Evolutionary conservation across 2,329 filamentous ascomycete genomes (phyloP).

Genomic region (Macroventuria anomochaeta): DNA sequence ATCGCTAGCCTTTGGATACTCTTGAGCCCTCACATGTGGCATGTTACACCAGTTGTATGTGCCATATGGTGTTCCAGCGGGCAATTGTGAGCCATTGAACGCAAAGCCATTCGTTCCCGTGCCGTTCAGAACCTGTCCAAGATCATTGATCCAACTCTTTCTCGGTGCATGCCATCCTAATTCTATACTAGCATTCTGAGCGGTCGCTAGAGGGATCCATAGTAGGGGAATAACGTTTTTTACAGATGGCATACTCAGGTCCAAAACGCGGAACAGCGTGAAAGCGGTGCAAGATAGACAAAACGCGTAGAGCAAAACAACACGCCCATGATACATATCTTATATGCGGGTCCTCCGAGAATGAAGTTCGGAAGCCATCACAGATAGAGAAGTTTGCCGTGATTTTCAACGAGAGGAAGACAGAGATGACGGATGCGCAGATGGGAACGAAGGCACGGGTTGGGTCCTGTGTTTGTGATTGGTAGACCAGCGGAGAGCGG

Average conservation of each 20-base stretch:
- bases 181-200: slow-evolving; percentile 31
- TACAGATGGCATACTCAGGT: slow-evolving; percentile 26
- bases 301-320: slow-evolving; percentile 18
- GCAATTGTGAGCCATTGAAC: slow-evolving; percentile 70
- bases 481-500: slow-evolving; percentile 1
- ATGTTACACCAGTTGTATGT: slow-evolving; percentile 87
- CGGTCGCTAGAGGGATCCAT: slow-evolving; percentile 22
- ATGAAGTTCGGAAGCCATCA: slow-evolving; percentile 23
- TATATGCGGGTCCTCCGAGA: slow-evolving; percentile 15
- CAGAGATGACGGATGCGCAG: slow-evolving; percentile 3
- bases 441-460: slow-evolving; percentile 27
- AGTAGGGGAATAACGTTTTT: slow-evolving; percentile 26
- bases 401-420: slow-evolving; percentile 18
- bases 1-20: slow-evolving; percentile 64
- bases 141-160: slow-evolving; percentile 63
- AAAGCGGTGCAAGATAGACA: slow-evolving; percentile 26
- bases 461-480: slow-evolving; percentile 21
- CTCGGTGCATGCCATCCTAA: slow-evolving; percentile 47
- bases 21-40: slow-evolving; percentile 74
- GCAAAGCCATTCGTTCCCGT: slow-evolving; percentile 75
- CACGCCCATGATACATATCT: slow-evolving; percentile 36
- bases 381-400: slow-evolving; percentile 26
- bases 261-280: slow-evolving; percentile 29
- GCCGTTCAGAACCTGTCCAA: slow-evolving; percentile 63
- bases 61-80: slow-evolving; percentile 62